Base-by-base conservation (phyloP, 202 grass and related monocot genomes). In the Brachypodium distachyon region DNA sequence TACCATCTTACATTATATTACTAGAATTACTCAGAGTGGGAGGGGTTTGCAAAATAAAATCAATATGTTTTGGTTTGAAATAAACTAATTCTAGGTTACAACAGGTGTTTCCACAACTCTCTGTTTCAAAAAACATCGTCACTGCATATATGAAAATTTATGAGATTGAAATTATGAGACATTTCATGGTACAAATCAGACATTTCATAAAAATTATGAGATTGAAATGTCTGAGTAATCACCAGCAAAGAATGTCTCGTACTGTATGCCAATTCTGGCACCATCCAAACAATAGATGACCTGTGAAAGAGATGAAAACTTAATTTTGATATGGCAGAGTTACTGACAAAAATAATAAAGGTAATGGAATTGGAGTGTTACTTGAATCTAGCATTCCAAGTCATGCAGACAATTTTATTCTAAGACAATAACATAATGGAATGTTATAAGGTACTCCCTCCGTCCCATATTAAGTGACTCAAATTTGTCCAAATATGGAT, bases 191-290 rank as follows among this genome's bases (percentile, higher is more conserved):
- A n/a, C n/a, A n/a, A n/a, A n/a, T n/a, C n/a, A n/a, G n/a, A n/a
- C n/a, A n/a, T n/a, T n/a, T n/a, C n/a, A n/a, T n/a, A n/a, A n/a
- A n/a, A n/a, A n/a, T n/a, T n/a, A n/a, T 63, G 28, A 58, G 12
- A 89, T 28, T 37, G 3, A 5, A 48, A 80, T 41, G 53, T 19
- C 16, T 70, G 63, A 29, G 51, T 70, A 69, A 66, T 87, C 72
- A 97, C 94, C 94, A 74, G 91, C 94, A 77, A 94, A 97, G 80
- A 27, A 92, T 53, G 91, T 97, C 87, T 97, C 91, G 63, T 92
- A 97, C 51, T 90, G 89, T 87, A 97, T 94, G 48, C 94, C 94
- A 71, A 97, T 97, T 68, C 91, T 97, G 11, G 84, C 87, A 60
- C 91, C 87, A 75, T 94, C 94, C 73, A 97, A 79, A 86, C 94